phyloP scores from a whole-genome alignment of 164 flowering plant genomes.

The Stephania yunnanensis region DNA sequence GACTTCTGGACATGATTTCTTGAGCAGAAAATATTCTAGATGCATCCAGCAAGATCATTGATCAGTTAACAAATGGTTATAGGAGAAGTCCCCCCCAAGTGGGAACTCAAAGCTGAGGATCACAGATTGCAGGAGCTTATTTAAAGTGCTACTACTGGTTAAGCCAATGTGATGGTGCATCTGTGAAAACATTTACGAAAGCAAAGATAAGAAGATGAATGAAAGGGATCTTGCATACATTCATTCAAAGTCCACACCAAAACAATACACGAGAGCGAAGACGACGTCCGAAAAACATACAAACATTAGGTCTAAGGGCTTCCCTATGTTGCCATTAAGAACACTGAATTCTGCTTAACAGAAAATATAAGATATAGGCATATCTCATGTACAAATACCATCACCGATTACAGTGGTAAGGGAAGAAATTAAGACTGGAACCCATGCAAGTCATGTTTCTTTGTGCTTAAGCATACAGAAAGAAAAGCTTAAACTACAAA shows the following conservation, averaged over 20 bases:
- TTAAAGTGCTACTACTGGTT: not conserved
- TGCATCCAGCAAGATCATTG: not conserved
- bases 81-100: not conserved
- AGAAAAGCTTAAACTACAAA: conserved; percentile 20
- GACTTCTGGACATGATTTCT: no score
- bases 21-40: not conserved
- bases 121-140: not conserved
- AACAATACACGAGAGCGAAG: no score
- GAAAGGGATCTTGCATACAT: no score
- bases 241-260: no score
- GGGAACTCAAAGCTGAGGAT: not conserved
- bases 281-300: no score
- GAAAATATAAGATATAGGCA: not conserved
- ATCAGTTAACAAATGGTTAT: not conserved
- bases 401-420: not conserved
- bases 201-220: not conserved
- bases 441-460: conserved; percentile 10
- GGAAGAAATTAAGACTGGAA: conserved; percentile 5
- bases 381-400: not conserved
- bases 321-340: no score
- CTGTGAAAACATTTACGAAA: not conserved
- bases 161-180: not conserved
- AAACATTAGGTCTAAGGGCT: no score
- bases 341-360: no score
- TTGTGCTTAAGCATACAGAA: conserved; percentile 26